Percentiles rank a stretch among this genome's conserved stretches.
Conservation (phyloP, 1,284 basidiomycete genomes). For the Naganishia sp. region DNA sequence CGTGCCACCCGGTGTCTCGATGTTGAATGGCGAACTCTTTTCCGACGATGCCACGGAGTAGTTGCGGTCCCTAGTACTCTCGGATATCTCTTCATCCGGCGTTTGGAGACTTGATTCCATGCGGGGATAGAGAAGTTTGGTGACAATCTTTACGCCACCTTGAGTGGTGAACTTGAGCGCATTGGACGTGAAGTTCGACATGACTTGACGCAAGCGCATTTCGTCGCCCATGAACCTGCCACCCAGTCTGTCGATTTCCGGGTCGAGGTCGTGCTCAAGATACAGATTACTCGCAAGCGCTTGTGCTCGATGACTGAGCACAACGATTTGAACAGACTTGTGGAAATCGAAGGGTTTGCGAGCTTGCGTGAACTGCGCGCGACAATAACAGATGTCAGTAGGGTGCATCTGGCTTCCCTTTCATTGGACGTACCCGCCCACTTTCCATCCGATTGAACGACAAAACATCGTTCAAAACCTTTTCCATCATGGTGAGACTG, state of each 20-base stretch:
- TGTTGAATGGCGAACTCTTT: conserved; percentile 20
- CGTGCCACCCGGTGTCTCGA: conserved; percentile 22
- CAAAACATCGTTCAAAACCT: conserved; percentile 78
- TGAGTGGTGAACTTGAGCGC: conserved; percentile 67
- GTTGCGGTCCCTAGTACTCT: background rate
- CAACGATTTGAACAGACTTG: conserved; percentile 74
- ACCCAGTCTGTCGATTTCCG: conserved; percentile 67
- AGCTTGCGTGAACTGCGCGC: conserved; percentile 32
- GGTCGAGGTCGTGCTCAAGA: conserved; percentile 71
- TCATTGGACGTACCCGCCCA: conserved; percentile 42
- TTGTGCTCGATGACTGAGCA: conserved; percentile 72
- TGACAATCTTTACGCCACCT: conserved; percentile 57
- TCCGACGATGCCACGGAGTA: conserved; percentile 15
- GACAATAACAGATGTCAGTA: background rate
- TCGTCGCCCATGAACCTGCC: conserved; percentile 57
- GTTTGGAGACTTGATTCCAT: conserved; percentile 33
- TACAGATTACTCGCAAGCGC: conserved; percentile 70
- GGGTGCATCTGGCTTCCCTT: conserved; percentile 36
- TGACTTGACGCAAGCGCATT: conserved; percentile 63
- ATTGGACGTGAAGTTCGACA: conserved; percentile 54
- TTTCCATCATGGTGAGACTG: conserved; percentile 73
- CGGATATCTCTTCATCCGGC: conserved; percentile 8
- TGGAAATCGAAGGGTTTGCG: conserved; percentile 81
- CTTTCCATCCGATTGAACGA: conserved; percentile 56
- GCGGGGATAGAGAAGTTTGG: conserved; percentile 49